phyloP scores from a whole-genome alignment of 257 asterid species.

The Agastache rugosa region DNA sequence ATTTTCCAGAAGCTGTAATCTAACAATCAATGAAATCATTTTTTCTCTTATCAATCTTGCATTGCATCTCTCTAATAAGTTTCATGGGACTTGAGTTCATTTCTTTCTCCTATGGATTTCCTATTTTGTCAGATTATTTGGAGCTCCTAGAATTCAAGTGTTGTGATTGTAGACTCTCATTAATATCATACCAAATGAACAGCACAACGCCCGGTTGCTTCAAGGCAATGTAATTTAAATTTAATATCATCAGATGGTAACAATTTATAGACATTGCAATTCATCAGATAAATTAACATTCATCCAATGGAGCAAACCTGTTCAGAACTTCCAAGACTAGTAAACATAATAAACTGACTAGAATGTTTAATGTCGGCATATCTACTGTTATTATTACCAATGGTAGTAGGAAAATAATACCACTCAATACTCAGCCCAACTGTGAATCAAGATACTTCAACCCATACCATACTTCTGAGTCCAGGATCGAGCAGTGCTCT shows the following conservation, averaged over 20 bases:
- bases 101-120: too few relatives aligned
- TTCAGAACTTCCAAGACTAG: not conserved
- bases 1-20: too few relatives aligned
- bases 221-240: not conserved
- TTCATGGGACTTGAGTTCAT: too few relatives aligned
- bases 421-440: not conserved
- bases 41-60: too few relatives aligned
- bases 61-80: too few relatives aligned
- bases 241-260: not conserved
- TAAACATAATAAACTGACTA: not conserved
- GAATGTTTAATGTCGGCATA: not conserved
- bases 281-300: not conserved
- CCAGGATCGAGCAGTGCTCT: slow-evolving; percentile 79
- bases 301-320: not conserved
- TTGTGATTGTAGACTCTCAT: too few relatives aligned
- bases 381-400: not conserved
- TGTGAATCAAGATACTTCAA: slow-evolving; percentile 32
- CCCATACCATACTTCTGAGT: slow-evolving; percentile 88
- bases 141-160: too few relatives aligned
- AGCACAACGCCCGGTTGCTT: too few relatives aligned
- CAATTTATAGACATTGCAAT: not conserved
- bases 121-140: too few relatives aligned
- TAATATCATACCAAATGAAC: too few relatives aligned
- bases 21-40: too few relatives aligned
- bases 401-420: not conserved